Conservation (phyloP, 257 asterid species). For the Salvia splendens region DNA sequence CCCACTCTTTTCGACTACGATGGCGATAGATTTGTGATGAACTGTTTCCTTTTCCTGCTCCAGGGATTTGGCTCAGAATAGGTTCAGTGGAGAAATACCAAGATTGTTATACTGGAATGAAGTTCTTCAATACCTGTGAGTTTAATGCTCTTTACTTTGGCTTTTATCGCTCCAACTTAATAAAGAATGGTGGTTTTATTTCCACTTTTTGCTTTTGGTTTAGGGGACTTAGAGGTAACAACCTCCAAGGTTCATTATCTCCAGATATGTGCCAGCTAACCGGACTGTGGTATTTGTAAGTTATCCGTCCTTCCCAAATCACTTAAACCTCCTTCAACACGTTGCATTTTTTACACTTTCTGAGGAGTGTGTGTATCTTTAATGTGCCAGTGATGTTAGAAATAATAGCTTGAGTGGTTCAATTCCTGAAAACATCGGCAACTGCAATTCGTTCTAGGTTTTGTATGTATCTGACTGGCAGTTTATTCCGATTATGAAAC, state of each 20-base stretch:
- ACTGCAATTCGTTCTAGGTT: constrained; percentile 97
- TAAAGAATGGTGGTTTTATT: background rate
- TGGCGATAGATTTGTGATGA: background rate
- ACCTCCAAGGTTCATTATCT: constrained; percentile 81
- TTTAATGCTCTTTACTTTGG: constrained; percentile 4
- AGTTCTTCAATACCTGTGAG: constrained; percentile 91
- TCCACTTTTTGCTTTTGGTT: background rate
- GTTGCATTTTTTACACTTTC: background rate
- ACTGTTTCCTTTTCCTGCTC: background rate
- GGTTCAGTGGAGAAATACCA: constrained; percentile 91
- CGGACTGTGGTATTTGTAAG: constrained; percentile 98
- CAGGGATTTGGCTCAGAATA: constrained; percentile 94
- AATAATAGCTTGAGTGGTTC: constrained; percentile 91
- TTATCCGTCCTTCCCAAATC: background rate
- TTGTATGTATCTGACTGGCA: constrained; percentile 64
- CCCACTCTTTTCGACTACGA: background rate
- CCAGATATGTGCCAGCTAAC: constrained; percentile 96
- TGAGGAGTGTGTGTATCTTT: background rate
- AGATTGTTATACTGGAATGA: constrained; percentile 94
- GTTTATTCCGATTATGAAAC: background rate
- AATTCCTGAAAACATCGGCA: constrained; percentile 82
- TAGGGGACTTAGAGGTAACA: constrained; percentile 92
- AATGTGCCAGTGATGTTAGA: constrained; percentile 75
- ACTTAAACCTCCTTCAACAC: background rate
- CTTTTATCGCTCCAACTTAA: background rate